Evolutionary conservation across 2,329 filamentous ascomycete species (phyloP).

Genomic region (Fusarium aywerte): DNA sequence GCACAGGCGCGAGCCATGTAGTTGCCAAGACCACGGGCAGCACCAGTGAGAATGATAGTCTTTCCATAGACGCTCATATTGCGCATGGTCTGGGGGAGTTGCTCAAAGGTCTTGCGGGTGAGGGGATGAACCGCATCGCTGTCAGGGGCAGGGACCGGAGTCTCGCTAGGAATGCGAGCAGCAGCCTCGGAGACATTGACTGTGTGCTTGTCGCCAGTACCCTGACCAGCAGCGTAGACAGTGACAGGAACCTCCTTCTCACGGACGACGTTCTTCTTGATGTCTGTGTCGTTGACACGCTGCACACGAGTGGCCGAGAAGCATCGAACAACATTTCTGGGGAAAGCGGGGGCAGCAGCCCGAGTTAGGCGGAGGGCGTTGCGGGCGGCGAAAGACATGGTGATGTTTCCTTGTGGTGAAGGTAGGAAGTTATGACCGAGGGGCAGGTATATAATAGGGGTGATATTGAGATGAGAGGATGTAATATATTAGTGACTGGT

Average conservation of each 20-base stretch:
- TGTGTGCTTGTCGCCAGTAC: constrained; percentile 63
- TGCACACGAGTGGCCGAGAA: constrained; percentile 49
- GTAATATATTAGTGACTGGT: constrained; percentile 22
- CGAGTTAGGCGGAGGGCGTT: constrained; percentile 51
- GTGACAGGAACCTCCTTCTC: constrained; percentile 69
- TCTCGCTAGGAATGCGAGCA: constrained; percentile 56
- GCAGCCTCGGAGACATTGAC: constrained; percentile 61
- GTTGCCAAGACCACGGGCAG: constrained; percentile 80
- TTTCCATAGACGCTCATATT: constrained; percentile 77
- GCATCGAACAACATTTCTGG: constrained; percentile 46
- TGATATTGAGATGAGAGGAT: background rate
- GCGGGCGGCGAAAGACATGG: constrained; percentile 53
- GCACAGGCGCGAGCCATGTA: constrained; percentile 82
- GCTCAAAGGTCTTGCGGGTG: constrained; percentile 62
- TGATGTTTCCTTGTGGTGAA: constrained; percentile 31
- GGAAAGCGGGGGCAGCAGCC: constrained; percentile 44
- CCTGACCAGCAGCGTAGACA: constrained; percentile 60
- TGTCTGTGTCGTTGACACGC: constrained; percentile 53
- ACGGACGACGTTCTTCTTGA: constrained; percentile 64
- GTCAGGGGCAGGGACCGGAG: constrained; percentile 54
- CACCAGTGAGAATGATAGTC: constrained; percentile 78
- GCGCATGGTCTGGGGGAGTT: constrained; percentile 72
- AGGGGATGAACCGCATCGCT: constrained; percentile 64
- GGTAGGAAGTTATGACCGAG: constrained; percentile 6
- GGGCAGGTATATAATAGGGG: constrained; percentile 1